Evolutionary conservation across 148 eudicot species (phyloP).

Genomic region (Camellia lanceoleosa): DNA sequence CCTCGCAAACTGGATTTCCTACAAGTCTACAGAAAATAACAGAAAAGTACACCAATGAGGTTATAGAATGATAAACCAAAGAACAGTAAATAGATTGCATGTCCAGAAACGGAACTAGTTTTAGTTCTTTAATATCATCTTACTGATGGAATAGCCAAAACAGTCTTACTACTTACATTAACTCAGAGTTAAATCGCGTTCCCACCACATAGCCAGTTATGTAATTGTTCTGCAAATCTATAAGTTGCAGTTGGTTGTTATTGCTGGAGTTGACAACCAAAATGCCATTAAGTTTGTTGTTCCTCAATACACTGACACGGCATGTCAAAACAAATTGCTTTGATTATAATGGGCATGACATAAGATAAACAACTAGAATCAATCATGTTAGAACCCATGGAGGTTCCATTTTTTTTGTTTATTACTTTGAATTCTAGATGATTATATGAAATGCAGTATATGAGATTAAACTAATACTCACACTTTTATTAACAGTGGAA

Average conservation of each 20-base stretch:
- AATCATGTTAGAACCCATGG: not conserved
- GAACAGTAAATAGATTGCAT: not conserved
- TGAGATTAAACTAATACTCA: slow-evolving; percentile 14
- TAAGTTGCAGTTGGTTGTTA: slow-evolving; percentile 40
- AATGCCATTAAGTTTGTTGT: slow-evolving; percentile 38
- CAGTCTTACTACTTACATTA: slow-evolving; percentile 35
- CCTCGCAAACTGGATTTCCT: slow-evolving; percentile 50
- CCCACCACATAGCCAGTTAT: slow-evolving; percentile 23
- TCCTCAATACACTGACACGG: slow-evolving; percentile 35
- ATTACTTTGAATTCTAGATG: not conserved
- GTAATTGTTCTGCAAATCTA: slow-evolving; percentile 44
- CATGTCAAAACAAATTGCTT: not conserved
- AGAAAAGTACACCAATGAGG: not conserved
- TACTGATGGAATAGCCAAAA: not conserved
- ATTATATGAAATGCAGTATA: not conserved
- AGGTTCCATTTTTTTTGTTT: not conserved
- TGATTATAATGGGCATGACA: not conserved
- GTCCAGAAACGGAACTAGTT: not conserved
- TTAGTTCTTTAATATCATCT: not conserved
- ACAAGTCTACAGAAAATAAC: slow-evolving; percentile 45
- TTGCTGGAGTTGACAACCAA: slow-evolving; percentile 32
- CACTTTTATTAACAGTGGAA: slow-evolving; percentile 49
- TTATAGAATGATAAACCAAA: not conserved
- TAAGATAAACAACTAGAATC: not conserved
- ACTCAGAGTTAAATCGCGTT: slow-evolving; percentile 22